Evolutionary conservation across 2,329 filamentous ascomycete species (phyloP), one percentile per base, ranked within the genome.

Genomic region (Westerdykella ornata): DNA sequence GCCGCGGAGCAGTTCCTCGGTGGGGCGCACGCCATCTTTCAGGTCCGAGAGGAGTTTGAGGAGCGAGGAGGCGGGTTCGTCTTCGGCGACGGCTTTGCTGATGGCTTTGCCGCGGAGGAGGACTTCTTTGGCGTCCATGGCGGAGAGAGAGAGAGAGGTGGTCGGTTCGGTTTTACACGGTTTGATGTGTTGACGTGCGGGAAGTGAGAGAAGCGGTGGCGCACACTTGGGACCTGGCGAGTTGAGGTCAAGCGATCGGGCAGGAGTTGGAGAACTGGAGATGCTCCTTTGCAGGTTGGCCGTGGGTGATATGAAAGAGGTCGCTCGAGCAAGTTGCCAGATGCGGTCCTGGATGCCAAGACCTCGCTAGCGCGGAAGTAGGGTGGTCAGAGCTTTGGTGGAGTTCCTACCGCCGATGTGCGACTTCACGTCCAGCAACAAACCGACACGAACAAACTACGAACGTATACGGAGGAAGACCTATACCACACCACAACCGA

Each of bases 1-100:
- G 32, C 84, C 84, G 60, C 90, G 82, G 51, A 98, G 74, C 54
- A 95, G 78, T 54, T 96, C 88, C 69, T 98, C 92, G 2, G 86
- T 92, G 8, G 89, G 85, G 35, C 79, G 77, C 28, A 90, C 82
- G 47, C 86, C 85, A 57, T 82, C 82, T 69, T 90, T 86, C 30
- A 97, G 74, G 38, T 82, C 79, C 56, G 84, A 81, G 39, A 98
- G 73, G 47, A 97, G 75, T 39, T 77, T 74, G 41, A 94, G 72
- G 38, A 94, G 77, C 46, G 79, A 84, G 31, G 81, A 69, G 18
- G 85, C 62, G 4, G 88, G 80, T 58, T 94, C 86, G 59, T 85
- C 85, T 42, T 81, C 80, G 35, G 75, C 72, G 33, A 86, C 75
- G 17, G 87, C 86, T 71, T 94, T 95, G 55, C 77, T 79, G 59